These are phyloP conservation scores for Cicer bijugum DNA, from an alignment of 306 rosid species.

Conservation along the genomic window DNA sequence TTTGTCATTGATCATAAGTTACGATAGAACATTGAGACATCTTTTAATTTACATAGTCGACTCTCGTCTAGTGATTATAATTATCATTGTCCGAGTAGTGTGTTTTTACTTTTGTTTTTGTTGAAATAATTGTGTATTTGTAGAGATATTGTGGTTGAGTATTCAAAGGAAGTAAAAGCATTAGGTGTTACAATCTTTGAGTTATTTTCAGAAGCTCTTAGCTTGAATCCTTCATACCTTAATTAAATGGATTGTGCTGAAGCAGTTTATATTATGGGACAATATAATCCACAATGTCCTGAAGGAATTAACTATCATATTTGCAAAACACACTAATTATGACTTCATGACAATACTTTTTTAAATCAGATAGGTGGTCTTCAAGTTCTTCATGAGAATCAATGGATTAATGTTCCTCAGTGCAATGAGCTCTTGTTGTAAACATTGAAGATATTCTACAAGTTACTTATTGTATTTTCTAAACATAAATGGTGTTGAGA, in stretches of 20 bases:
- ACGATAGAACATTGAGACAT: no score
- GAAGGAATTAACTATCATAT: conserved; percentile 45
- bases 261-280: conserved; percentile 12
- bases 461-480: no score
- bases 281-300: conserved; percentile 50
- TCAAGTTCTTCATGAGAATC: background rate
- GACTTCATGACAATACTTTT: conserved; percentile 52
- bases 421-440: conserved; percentile 43
- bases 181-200: no score
- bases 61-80: no score
- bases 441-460: background rate
- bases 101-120: no score
- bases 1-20: no score
- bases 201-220: conserved; percentile 30
- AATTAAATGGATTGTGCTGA: conserved; percentile 33
- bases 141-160: no score
- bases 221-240: conserved; percentile 38
- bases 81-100: no score
- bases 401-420: conserved; percentile 44
- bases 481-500: background rate
- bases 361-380: conserved; percentile 61
- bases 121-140: no score
- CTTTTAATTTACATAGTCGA: no score
- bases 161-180: no score
- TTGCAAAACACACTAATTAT: conserved; percentile 42